These are phyloP conservation scores for Helicostylum pulchrum DNA, from an alignment of 192 early-diverging fungal genomes.

Conservation along the genomic window DNA sequence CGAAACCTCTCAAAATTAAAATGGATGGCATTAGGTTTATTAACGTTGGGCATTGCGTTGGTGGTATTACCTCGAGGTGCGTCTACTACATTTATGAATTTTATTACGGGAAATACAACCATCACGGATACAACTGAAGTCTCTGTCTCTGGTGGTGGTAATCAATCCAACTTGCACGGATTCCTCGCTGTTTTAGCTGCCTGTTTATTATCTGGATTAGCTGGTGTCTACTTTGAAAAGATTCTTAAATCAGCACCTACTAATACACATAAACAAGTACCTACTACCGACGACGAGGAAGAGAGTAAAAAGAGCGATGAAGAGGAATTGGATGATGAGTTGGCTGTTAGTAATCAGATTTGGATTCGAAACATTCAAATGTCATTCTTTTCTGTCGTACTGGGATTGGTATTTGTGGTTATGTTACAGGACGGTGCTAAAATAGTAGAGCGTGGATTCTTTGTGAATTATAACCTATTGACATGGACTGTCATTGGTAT, in stretches of 20 bases:
- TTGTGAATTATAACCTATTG: conserved; percentile 83
- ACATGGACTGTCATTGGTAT: conserved; percentile 79
- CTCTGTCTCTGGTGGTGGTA: conserved; percentile 19
- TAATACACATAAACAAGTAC: conserved; percentile 9
- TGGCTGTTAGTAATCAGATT: conserved; percentile 38
- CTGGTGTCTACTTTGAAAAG: conserved; percentile 99
- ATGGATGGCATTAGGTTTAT: conserved; percentile 78
- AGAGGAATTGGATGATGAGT: conserved; percentile 7
- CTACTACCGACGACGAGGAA: conserved; percentile 21
- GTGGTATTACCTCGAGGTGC: conserved; percentile 49
- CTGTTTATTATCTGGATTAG: conserved; percentile 88
- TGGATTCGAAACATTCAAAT: conserved; percentile 95
- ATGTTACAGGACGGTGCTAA: conserved; percentile 76
- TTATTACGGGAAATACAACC: conserved; percentile 17
- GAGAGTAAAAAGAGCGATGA: conserved; percentile 9
- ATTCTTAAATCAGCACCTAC: conserved; percentile 76
- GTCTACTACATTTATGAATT: conserved; percentile 17
- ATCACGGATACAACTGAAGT: conserved; percentile 5
- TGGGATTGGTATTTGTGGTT: conserved; percentile 79
- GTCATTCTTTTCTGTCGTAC: conserved; percentile 75
- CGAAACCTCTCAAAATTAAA: conserved; percentile 65
- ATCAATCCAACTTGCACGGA: conserved; percentile 34
- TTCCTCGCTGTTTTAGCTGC: conserved; percentile 75
- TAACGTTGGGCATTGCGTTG: conserved; percentile 86
- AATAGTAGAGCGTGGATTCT: conserved; percentile 74